These are phyloP conservation scores for Zoysia pacifica DNA, from an alignment of 176 grass and related monocot genomes.

Conservation along the genomic window DNA sequence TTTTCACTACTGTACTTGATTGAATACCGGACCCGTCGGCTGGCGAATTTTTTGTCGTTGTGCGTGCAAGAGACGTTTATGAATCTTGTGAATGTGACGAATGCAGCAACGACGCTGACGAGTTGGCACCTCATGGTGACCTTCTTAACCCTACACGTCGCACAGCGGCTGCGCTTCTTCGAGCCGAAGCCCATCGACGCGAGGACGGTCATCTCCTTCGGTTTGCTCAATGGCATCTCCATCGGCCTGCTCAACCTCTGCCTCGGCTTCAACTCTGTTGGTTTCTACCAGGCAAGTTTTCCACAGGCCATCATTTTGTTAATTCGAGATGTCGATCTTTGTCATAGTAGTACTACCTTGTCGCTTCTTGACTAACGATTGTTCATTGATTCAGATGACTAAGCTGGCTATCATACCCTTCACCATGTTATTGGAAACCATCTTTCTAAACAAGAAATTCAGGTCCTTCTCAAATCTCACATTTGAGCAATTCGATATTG, in stretches of 20 bases:
- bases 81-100: neutral
- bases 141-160: slow-evolving; percentile 81
- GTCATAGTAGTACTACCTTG: neutral
- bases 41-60: neutral
- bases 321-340: neutral
- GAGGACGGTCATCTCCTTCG: slow-evolving; percentile 76
- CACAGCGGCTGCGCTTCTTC: slow-evolving; percentile 80
- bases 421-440: slow-evolving; percentile 79
- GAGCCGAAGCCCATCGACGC: slow-evolving; percentile 77
- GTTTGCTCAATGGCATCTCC: slow-evolving; percentile 81
- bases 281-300: slow-evolving; percentile 83
- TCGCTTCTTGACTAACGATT: neutral
- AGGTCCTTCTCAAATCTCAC: slow-evolving; percentile 51
- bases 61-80: neutral
- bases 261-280: slow-evolving; percentile 96
- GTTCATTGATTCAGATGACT: slow-evolving; percentile 70
- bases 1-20: neutral
- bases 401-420: slow-evolving; percentile 99
- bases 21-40: too few relatives aligned
- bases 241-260: slow-evolving; percentile 97
- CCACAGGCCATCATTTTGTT: neutral
- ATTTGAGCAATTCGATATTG: neutral
- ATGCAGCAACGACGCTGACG: slow-evolving; percentile 84
- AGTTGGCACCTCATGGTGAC: slow-evolving; percentile 97
- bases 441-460: slow-evolving; percentile 89